These are phyloP conservation scores for Claviceps lovelessii DNA, from an alignment of 2,329 filamentous ascomycete genomes.

Conservation along the genomic window DNA sequence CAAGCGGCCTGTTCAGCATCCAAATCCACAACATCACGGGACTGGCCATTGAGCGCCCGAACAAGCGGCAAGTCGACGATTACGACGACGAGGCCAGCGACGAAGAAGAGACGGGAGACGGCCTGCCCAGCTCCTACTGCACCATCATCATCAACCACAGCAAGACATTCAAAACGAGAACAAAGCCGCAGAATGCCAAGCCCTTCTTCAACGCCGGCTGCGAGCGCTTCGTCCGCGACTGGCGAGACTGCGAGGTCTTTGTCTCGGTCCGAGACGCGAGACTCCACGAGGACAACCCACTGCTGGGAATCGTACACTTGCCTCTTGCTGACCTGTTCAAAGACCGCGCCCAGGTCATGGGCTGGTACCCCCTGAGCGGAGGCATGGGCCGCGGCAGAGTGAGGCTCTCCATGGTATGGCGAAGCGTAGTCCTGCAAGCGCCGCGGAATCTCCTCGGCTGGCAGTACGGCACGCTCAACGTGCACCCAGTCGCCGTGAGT, in stretches of 20 bases:
- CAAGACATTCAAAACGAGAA: conserved; percentile 54
- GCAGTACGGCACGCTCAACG: conserved; percentile 57
- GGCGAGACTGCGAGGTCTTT: conserved; percentile 51
- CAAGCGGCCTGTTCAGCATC: conserved; percentile 53
- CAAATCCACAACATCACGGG: conserved; percentile 62
- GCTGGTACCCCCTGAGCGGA: conserved; percentile 52
- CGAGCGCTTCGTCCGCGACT: conserved; percentile 57
- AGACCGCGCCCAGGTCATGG: conserved; percentile 48
- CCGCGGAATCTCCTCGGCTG: conserved; percentile 48
- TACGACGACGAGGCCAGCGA: conserved; percentile 33
- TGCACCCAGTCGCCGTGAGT: conserved; percentile 35
- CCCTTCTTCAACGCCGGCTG: conserved; percentile 68
- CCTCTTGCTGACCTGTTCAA: conserved; percentile 48
- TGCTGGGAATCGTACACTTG: conserved; percentile 57
- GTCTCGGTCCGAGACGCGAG: conserved; percentile 53
- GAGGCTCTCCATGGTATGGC: conserved; percentile 58
- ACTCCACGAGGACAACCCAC: conserved; percentile 53
- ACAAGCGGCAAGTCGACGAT: conserved; percentile 36
- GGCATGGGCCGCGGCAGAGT: conserved; percentile 59
- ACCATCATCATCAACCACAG: conserved; percentile 60
- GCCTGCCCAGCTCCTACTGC: conserved; percentile 56
- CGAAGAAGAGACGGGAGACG: conserved; percentile 47
- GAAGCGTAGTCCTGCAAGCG: conserved; percentile 49
- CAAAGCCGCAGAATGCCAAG: conserved; percentile 64
- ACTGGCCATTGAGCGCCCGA: conserved; percentile 45